A percentile compares a stretch with the other conserved stretches of the same genome.
These are phyloP conservation scores for Amyloporia xantha DNA, from an alignment of 768 basidiomycete genomes.

Conservation along the genomic window DNA sequence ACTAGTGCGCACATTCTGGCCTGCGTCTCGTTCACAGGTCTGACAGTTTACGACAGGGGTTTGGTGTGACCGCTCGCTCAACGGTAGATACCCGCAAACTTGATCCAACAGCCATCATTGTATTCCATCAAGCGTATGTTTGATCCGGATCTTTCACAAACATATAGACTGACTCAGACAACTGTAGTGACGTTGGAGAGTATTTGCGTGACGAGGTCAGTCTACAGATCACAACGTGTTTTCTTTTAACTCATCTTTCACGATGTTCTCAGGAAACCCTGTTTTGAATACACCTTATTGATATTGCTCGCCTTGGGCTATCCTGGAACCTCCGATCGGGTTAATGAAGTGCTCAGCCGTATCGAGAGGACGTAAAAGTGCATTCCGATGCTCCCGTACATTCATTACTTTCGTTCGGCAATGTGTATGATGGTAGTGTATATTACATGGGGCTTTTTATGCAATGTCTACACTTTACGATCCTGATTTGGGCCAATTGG, in stretches of 20 bases:
- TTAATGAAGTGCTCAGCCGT: slow-evolving; percentile 41
- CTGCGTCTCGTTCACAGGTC: too few species aligned
- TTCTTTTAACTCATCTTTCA: slow-evolving; percentile 3
- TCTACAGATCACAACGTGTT: slow-evolving; percentile 3
- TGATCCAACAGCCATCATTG: slow-evolving; percentile 94
- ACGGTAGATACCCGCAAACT: slow-evolving; percentile 95
- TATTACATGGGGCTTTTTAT: too few species aligned
- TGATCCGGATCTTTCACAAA: not conserved
- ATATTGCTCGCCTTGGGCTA: not conserved
- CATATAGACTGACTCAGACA: slow-evolving; percentile 5
- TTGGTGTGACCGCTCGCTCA: slow-evolving; percentile 94
- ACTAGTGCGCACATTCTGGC: slow-evolving; percentile 55
- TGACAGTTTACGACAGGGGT: slow-evolving; percentile 54
- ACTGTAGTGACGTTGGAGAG: slow-evolving; percentile 89
- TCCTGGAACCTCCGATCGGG: not conserved
- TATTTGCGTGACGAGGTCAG: slow-evolving; percentile 93
- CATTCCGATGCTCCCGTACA: slow-evolving; percentile 11
- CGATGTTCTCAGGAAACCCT: slow-evolving; percentile 57
- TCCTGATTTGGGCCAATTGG: too few species aligned
- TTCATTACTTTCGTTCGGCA: slow-evolving; percentile 4
- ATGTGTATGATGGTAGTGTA: too few species aligned
- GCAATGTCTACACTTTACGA: too few species aligned
- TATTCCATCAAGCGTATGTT: slow-evolving; percentile 94
- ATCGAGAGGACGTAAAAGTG: slow-evolving; percentile 1
- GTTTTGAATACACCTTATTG: slow-evolving; percentile 39